Evolutionary conservation across 805 yeast species (phyloP), one percentile per base, ranked within the genome.

Genomic region (Myxozyma neglecta): DNA sequence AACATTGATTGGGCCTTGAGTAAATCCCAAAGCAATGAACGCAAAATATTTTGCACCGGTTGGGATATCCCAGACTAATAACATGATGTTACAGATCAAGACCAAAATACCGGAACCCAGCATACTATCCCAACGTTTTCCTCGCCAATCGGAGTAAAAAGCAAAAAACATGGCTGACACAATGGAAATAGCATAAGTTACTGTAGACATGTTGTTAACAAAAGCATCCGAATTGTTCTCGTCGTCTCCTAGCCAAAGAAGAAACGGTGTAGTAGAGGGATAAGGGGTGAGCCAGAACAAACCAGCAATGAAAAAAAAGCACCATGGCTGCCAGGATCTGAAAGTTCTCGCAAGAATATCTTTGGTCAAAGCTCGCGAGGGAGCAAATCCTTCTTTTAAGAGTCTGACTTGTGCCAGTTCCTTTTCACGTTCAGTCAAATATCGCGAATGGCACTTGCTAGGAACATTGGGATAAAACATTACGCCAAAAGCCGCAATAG

Each of bases 391-490:
- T 35, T 62, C 65, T 7, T 39, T 53, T 14, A 60, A 37, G 34
- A 66, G 56, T 40, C 69, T 68, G 35, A 50, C 53, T 46, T 60
- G 65, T 11, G 68, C 68, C 18, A 67, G 62, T 34, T 57, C 69
- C 46, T 67, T 66, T 51, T 67, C 69, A 6, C 62, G 62, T 16
- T 66, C 67, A 39, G 64, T 67, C 40, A 67, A 64, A 60, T 62
- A 67, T 24, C 63, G 53, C 8, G 70, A 56, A 20, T 67, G 69
- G 43, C 72, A 69, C 14, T 66, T 42, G 29, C 52, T 37, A 20
- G 84, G 84, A 73, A 81, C 80, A 66, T 81, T 83, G 14, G 84
- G 82, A 59, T 80, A 77, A 42, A 78, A 71, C 63, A 80, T 73
- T 57, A 72, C 76, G 36, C 79, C 73, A 18, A 80, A 49, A 36